A percentile compares a stretch with the other conserved stretches of the same genome.
Conservation (phyloP, 305 asterid species). For the Solanum hybrid region DNA sequence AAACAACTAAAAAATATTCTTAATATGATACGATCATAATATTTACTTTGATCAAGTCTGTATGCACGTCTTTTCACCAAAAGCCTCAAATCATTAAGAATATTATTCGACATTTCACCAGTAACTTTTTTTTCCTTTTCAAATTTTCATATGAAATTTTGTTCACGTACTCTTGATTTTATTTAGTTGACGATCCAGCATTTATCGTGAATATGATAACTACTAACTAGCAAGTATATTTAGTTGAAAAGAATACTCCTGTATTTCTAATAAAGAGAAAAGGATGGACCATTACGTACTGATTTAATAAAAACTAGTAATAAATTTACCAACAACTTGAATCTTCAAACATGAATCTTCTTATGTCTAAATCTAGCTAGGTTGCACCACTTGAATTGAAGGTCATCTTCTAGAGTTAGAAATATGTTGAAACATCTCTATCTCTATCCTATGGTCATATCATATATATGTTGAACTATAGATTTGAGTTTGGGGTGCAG, state of each 20-base stretch:
- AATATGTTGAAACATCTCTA: background rate
- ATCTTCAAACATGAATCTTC: background rate
- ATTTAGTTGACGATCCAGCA: background rate
- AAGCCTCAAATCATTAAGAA: background rate
- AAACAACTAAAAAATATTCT: background rate
- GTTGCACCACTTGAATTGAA: background rate
- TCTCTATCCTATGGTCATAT: background rate
- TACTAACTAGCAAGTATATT: background rate
- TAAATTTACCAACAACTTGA: background rate
- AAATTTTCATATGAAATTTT: background rate
- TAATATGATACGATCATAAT: background rate
- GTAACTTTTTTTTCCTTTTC: background rate
- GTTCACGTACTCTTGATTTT: background rate
- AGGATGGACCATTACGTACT: background rate
- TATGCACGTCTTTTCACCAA: background rate
- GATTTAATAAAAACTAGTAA: background rate
- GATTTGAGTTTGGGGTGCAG: too few relatives aligned
- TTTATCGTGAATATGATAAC: background rate
- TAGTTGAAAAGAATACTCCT: background rate
- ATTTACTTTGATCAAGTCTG: background rate
- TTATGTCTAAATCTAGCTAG: background rate
- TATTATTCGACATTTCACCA: background rate
- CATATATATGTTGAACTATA: background rate
- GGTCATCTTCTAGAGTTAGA: background rate
- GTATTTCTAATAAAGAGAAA: background rate